A percentile compares a stretch with the other conserved stretches of the same genome.
Evolutionary conservation across 2,329 filamentous ascomycete genomes (phyloP).

Genomic region (Scedosporium aurantiacum): DNA sequence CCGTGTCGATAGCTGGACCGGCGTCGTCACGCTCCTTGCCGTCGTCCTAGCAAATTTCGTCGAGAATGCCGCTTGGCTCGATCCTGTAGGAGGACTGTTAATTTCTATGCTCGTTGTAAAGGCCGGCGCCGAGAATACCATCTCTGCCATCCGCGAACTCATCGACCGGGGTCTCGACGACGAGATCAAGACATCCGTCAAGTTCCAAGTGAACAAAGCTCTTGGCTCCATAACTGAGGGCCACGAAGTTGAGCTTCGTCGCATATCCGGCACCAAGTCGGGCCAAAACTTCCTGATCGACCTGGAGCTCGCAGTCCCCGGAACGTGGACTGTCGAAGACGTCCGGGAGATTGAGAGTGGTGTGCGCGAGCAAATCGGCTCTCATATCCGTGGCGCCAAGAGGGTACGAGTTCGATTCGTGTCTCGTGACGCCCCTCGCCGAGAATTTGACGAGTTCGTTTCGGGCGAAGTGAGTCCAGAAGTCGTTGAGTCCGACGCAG

Average conservation of each 20-base stretch:
- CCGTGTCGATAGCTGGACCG: constrained; percentile 89
- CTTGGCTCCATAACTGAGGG: constrained; percentile 41
- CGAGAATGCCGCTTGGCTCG: constrained; percentile 78
- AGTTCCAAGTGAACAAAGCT: constrained; percentile 51
- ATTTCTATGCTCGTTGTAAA: constrained; percentile 91
- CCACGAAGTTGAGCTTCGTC: constrained; percentile 57
- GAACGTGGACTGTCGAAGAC: constrained; percentile 62
- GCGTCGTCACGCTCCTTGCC: constrained; percentile 80
- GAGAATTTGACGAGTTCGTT: constrained; percentile 68
- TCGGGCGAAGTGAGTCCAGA: constrained; percentile 54
- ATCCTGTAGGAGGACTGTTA: constrained; percentile 83
- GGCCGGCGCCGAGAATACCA: constrained; percentile 79
- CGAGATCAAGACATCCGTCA: constrained; percentile 65
- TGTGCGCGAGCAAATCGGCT: constrained; percentile 61
- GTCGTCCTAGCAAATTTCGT: constrained; percentile 85
- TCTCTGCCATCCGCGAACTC: constrained; percentile 71
- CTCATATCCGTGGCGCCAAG: constrained; percentile 72
- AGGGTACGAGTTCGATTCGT: constrained; percentile 78
- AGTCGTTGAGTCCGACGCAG: constrained; percentile 23
- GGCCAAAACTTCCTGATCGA: constrained; percentile 95
- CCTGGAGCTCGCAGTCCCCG: constrained; percentile 72
- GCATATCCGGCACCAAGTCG: constrained; percentile 83
- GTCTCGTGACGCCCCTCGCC: constrained; percentile 45
- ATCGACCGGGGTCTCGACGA: constrained; percentile 84
- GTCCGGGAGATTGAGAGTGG: constrained; percentile 60